Base-by-base conservation (phyloP, 164 flowering plant genomes). In the Stephania yunnanensis region DNA sequence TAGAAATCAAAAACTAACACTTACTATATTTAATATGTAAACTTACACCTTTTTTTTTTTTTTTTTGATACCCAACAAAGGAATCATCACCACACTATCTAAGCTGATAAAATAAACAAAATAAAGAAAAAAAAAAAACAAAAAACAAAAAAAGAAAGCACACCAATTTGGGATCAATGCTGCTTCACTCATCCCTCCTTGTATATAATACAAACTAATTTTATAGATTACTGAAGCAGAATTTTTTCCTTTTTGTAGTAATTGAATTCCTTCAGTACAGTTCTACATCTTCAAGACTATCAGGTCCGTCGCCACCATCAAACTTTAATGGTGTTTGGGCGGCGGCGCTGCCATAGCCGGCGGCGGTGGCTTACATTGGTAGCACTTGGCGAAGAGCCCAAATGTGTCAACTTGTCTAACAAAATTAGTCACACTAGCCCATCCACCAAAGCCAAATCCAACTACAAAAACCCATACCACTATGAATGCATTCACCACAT, bases 361-460 rank as follows among this genome's bases (percentile, higher is more conserved):
- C 0, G 87, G 52, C 4, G 77, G 74, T 6, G 81, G 74, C 53
- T 20, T 22, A 76, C 90, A 87, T 61, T 87, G 90, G 46, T 87
- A 87, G 74, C 90, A 87, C 74, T 86, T 87, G 19, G 90, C 89
- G 36, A 87, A 87, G 52, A 87, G 85, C 11, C 90, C 90, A 22
- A 87, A 87, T 7, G 87, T 85, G 61, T 87, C 85, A 2, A 87
- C 81, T 79, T 87, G 90, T 48, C 46, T 77, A 6, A 86, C 81
- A 55, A 87, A 87, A 70, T 86, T 87, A 53, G 80, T 78, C 82
- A 87, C 20, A 52, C 88, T 87, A 8, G 90, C 90, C 90, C 90
- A 87, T 5, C 90, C 90, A 7, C 90, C 90, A 78, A 85, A 87
- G 19, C 90, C 90, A 55, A 87, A 87, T 2, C 90, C 90, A 0